Conservation (phyloP, 768 basidiomycete species). For the Amylocystis lapponica region DNA sequence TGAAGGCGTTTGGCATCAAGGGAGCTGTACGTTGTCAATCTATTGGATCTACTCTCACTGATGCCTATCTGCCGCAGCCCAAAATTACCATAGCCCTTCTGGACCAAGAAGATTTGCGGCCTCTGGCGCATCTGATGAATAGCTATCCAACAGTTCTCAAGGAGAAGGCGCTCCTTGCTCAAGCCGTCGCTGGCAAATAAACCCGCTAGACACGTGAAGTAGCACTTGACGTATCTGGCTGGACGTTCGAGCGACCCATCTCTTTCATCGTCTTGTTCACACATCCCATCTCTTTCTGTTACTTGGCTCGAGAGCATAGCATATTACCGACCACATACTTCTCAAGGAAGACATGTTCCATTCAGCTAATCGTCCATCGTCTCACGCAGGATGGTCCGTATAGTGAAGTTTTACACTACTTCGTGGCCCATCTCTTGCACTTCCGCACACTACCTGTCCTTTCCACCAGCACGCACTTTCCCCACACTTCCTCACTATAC, state of each 20-base stretch:
- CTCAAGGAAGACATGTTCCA: not conserved
- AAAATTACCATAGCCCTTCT: conserved; percentile 81
- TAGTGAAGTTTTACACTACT: not conserved
- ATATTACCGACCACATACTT: not conserved
- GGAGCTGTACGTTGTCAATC: conserved; percentile 54
- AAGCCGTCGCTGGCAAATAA: conserved; percentile 17
- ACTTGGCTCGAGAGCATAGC: not conserved
- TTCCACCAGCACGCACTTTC: not conserved
- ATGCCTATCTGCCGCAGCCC: conserved; percentile 45
- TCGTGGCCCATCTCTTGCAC: too few relatives aligned
- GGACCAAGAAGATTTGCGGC: conserved; percentile 79
- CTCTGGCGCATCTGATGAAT: conserved; percentile 83
- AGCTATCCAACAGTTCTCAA: conserved; percentile 79
- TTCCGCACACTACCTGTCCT: not conserved
- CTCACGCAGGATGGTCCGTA: conserved; percentile 2
- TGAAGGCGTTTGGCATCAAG: conserved; percentile 80
- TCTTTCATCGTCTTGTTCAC: not conserved
- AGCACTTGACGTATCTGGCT: too few relatives aligned
- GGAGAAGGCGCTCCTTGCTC: conserved; percentile 52
- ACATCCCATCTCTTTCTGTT: not conserved
- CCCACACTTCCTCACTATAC: not conserved
- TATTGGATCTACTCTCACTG: too few relatives aligned
- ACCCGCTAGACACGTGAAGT: too few relatives aligned
- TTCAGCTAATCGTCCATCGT: not conserved
- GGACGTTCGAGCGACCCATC: too few relatives aligned